A percentile compares a stretch with the other conserved stretches of the same genome.
phyloP scores from a whole-genome alignment of 139 green algal species.

The Closterium sp. region DNA sequence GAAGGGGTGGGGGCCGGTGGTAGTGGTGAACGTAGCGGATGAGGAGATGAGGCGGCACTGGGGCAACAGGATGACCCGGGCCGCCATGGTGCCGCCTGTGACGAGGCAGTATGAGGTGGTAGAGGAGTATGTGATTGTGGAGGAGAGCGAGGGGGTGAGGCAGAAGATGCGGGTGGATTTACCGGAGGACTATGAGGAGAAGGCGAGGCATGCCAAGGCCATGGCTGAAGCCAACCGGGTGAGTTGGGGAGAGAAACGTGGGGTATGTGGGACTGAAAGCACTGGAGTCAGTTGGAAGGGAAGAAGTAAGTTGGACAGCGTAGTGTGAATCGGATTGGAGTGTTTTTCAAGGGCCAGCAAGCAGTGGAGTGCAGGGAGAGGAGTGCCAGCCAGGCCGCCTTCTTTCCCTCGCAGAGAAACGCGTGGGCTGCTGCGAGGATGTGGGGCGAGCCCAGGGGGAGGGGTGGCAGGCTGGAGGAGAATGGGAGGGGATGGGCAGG shows the following conservation, averaged over 20 bases:
- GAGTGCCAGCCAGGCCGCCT: too few species aligned
- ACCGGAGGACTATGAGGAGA: not conserved
- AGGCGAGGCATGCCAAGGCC: not conserved
- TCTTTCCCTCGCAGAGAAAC: too few species aligned
- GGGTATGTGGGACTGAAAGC: too few species aligned
- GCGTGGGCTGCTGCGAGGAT: too few species aligned
- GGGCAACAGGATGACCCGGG: conserved; percentile 45
- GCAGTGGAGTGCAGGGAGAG: too few species aligned
- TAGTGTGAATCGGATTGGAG: too few species aligned
- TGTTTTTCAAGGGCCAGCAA: too few species aligned
- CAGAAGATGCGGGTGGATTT: conserved; percentile 38
- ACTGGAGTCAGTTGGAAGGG: too few species aligned
- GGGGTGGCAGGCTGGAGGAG: too few species aligned
- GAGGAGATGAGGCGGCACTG: conserved; percentile 9
- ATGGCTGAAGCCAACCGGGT: not conserved
- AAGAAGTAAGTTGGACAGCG: too few species aligned
- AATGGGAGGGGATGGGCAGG: too few species aligned
- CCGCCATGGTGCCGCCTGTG: conserved; percentile 44
- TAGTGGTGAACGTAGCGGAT: not conserved
- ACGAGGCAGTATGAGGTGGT: conserved; percentile 40
- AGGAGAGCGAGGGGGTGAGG: conserved; percentile 34
- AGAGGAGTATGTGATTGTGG: conserved; percentile 39
- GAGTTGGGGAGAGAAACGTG: not conserved
- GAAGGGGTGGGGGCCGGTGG: not conserved
- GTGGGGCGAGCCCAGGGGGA: too few species aligned